Conservation (phyloP, 139 green algal species). For the Chlorella sp. region DNA sequence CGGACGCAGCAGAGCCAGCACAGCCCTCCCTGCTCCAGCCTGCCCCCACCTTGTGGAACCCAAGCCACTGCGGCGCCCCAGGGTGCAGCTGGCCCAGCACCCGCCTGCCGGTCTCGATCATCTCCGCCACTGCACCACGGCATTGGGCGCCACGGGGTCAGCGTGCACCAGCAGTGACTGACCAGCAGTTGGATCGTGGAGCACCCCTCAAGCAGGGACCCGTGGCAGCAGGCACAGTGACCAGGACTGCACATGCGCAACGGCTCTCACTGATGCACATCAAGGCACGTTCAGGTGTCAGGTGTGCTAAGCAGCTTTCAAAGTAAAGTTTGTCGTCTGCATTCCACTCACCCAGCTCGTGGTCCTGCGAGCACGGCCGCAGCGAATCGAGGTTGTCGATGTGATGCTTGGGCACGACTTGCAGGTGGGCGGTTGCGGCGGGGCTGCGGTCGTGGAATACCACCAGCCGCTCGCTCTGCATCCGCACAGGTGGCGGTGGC, state of each 20-base stretch:
- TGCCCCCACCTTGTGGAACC: slow-evolving; percentile 45
- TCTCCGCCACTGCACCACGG: background rate
- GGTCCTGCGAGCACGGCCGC: slow-evolving; percentile 1
- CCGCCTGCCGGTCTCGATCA: background rate
- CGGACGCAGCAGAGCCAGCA: no score
- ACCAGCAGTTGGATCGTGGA: background rate
- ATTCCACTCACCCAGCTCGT: slow-evolving; percentile 23
- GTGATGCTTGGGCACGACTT: slow-evolving; percentile 38
- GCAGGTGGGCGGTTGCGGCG: slow-evolving; percentile 33
- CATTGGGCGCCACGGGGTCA: no score
- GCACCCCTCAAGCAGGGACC: background rate
- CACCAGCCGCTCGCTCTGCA: slow-evolving; percentile 42
- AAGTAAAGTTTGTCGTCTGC: background rate
- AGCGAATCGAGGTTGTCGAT: slow-evolving; percentile 34
- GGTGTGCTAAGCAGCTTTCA: background rate
- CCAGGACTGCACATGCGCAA: no score
- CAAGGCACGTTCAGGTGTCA: background rate
- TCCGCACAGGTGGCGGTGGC: slow-evolving; percentile 22
- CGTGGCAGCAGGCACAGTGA: background rate
- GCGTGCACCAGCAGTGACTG: background rate
- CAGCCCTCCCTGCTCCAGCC: no score
- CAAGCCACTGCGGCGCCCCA: slow-evolving; percentile 37
- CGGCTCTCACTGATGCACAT: background rate
- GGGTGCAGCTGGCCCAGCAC: slow-evolving; percentile 24
- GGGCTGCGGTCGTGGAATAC: slow-evolving; percentile 42